A percentile compares a stretch with the other conserved stretches of the same genome.
phyloP scores from a whole-genome alignment of 2,329 filamentous ascomycete genomes.

The Xylariaceae sp. region DNA sequence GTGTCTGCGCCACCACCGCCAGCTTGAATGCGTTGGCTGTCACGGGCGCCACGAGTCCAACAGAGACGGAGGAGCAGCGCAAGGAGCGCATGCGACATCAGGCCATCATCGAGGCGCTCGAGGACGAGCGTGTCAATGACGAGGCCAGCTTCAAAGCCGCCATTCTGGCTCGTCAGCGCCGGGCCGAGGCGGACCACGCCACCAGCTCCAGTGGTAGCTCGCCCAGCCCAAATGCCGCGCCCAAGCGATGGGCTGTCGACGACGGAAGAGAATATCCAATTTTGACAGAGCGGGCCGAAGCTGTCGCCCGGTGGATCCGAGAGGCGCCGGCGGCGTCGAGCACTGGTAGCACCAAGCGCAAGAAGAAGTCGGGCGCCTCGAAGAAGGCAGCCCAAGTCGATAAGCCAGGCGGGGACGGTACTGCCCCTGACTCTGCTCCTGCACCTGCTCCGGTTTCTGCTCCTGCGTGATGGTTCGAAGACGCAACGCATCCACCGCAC shows the following conservation, averaged over 20 bases:
- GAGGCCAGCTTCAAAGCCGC: conserved; percentile 58
- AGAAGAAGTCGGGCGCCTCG: conserved; percentile 21
- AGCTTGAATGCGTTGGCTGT: conserved; percentile 30
- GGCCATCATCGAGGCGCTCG: conserved; percentile 58
- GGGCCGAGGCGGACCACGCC: conserved; percentile 46
- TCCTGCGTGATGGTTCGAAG: no score
- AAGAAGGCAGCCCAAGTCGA: conserved; percentile 14
- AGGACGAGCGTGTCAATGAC: conserved; percentile 61
- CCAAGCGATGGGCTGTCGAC: conserved; percentile 55
- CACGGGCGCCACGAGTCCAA: conserved; percentile 20
- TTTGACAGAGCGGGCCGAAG: conserved; percentile 60
- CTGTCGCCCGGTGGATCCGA: conserved; percentile 62
- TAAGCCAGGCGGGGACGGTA: no score
- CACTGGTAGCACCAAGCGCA: conserved; percentile 20
- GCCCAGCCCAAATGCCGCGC: conserved; percentile 16
- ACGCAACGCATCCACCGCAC: no score
- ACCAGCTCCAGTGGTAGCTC: conserved; percentile 10
- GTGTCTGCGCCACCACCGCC: conserved; percentile 20
- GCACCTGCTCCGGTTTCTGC: no score
- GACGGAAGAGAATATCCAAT: conserved; percentile 63
- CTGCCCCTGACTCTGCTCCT: conserved; percentile 4
- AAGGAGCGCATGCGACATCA: conserved; percentile 55
- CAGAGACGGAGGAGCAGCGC: conserved; percentile 45
- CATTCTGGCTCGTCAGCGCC: conserved; percentile 51
- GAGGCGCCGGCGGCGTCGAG: conserved; percentile 40